phyloP scores from a whole-genome alignment of 1,284 basidiomycete genomes.

The Fomes fomentarius region DNA sequence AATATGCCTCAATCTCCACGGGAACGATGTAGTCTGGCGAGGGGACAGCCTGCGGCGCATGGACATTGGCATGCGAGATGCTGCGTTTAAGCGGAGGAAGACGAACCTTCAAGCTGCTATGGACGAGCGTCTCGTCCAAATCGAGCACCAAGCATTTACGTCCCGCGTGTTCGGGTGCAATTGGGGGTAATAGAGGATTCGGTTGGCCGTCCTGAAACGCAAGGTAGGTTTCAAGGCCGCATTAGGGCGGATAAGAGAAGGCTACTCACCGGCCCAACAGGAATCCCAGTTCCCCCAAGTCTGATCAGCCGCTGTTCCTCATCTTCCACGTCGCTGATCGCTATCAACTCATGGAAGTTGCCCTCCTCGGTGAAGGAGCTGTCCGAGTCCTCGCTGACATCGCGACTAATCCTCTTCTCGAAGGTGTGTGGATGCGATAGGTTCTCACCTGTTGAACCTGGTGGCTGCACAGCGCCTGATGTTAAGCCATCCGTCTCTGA shows the following conservation, averaged over 20 bases:
- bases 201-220: conserved; percentile 77
- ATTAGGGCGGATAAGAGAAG: neutral
- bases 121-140: conserved; percentile 94
- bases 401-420: conserved; percentile 37
- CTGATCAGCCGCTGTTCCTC: conserved; percentile 82
- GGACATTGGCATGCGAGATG: too few species aligned
- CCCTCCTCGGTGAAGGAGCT: conserved; percentile 49
- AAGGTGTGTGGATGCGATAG: conserved; percentile 30
- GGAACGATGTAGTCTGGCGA: conserved; percentile 98
- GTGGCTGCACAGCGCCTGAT: conserved; percentile 71
- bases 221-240: conserved; percentile 5
- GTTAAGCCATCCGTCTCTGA: conserved; percentile 70
- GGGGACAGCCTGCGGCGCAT: conserved; percentile 87
- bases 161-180: conserved; percentile 74
- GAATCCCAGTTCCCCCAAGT: conserved; percentile 84
- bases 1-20: conserved; percentile 97
- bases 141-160: conserved; percentile 95
- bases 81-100: too few species aligned
- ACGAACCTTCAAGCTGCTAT: conserved; percentile 88
- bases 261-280: conserved; percentile 67
- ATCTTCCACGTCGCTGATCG: conserved; percentile 57
- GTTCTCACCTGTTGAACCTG: conserved; percentile 65
- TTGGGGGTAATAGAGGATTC: conserved; percentile 84
- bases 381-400: conserved; percentile 45
- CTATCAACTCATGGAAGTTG: conserved; percentile 46